Evolutionary conservation across 495 filamentous ascomycete species (phyloP).

Genomic region (Penicillium macrosclerotiorum): DNA sequence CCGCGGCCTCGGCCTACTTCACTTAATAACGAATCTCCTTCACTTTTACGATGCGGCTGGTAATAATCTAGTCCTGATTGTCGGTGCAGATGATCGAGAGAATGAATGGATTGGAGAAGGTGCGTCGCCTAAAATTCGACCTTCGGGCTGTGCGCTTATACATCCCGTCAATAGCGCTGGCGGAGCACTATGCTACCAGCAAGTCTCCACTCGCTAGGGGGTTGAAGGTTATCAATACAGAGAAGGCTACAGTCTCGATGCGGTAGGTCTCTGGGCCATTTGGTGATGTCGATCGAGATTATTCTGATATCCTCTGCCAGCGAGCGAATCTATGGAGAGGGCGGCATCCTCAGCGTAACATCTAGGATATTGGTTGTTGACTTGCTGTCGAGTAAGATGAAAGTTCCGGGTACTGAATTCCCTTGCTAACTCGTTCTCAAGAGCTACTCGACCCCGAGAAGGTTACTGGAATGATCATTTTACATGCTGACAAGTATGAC

Average conservation of each 20-base stretch:
- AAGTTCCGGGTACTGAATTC: neutral
- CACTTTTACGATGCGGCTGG: constrained; percentile 96
- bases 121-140: constrained; percentile 20
- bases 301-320: constrained; percentile 40
- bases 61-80: constrained; percentile 83
- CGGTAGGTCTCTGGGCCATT: constrained; percentile 36
- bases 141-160: constrained; percentile 6
- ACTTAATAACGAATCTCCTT: constrained; percentile 86
- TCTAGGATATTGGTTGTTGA: constrained; percentile 94
- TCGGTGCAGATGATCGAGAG: constrained; percentile 90
- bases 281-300: neutral
- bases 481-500: constrained; percentile 76
- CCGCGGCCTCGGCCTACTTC: constrained; percentile 86
- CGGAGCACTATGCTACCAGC: constrained; percentile 89
- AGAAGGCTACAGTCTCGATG: constrained; percentile 79
- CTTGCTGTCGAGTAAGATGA: constrained; percentile 66
- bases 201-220: constrained; percentile 74
- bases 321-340: constrained; percentile 84
- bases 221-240: constrained; percentile 89
- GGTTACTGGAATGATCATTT: constrained; percentile 81
- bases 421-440: constrained; percentile 21
- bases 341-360: constrained; percentile 94
- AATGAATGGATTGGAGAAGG: constrained; percentile 91
- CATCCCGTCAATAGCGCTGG: constrained; percentile 56
- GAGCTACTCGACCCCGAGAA: constrained; percentile 75